phyloP scores from a whole-genome alignment of 305 asterid genomes.

The Rubia balearica region DNA sequence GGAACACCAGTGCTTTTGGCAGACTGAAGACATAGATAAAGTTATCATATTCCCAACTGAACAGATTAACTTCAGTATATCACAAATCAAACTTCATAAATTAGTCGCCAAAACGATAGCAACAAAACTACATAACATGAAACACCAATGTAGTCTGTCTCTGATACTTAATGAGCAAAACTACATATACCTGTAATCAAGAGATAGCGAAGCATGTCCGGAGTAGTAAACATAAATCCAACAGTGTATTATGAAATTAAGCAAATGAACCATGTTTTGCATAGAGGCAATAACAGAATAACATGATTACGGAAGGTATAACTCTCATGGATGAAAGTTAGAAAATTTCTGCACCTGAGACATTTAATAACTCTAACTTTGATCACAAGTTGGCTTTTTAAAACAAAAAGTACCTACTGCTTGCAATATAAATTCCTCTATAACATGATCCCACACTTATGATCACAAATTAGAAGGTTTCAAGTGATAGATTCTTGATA shows the following conservation, averaged over 20 bases:
- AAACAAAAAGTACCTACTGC: not conserved
- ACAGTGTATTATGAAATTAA: not conserved
- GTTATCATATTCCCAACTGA: not conserved
- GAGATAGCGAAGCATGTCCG: not conserved
- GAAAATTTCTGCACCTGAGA: not conserved
- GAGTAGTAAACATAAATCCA: not conserved
- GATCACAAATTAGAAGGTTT: not conserved
- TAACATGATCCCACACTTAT: not conserved
- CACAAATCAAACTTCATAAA: not conserved
- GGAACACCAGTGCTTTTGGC: slow-evolving; percentile 71
- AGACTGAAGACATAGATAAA: slow-evolving; percentile 43
- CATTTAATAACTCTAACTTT: not conserved
- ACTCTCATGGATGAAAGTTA: not conserved
- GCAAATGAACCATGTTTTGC: not conserved
- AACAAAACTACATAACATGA: not conserved
- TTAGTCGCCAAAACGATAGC: not conserved
- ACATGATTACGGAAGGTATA: not conserved
- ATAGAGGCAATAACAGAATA: not conserved
- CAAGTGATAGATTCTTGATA: not conserved
- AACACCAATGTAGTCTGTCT: not conserved
- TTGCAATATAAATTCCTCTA: not conserved
- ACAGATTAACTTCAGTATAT: not conserved
- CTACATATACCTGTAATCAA: not conserved
- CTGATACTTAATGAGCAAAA: not conserved
- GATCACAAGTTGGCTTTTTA: not conserved